phyloP scores from a whole-genome alignment of 1,284 basidiomycete species.

The Paramarasmius palmivorus region DNA sequence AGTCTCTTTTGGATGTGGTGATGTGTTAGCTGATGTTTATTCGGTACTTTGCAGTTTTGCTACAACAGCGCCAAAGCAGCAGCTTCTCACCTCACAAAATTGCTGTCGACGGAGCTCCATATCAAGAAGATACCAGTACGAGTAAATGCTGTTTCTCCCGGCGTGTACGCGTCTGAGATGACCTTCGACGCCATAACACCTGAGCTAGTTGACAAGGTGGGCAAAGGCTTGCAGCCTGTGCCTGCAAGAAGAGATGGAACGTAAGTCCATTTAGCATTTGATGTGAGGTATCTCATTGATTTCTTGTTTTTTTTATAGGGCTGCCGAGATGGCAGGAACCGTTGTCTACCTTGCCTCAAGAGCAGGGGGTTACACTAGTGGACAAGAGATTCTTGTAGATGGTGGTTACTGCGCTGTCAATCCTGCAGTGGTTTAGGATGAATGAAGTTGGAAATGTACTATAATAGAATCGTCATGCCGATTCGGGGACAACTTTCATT shows the following conservation, averaged over 20 bases:
- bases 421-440: conserved; percentile 37
- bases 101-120: conserved; percentile 75
- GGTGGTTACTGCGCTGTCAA: conserved; percentile 76
- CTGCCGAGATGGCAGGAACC: conserved; percentile 72
- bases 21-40: not conserved
- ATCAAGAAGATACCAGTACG: conserved; percentile 68
- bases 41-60: conserved; percentile 56
- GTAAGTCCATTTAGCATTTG: conserved; percentile 43
- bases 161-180: conserved; percentile 77
- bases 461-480: too few species aligned
- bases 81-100: conserved; percentile 68
- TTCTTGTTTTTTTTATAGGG: conserved; percentile 35
- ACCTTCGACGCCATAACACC: conserved; percentile 51
- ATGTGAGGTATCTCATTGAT: not conserved
- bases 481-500: too few species aligned
- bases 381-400: conserved; percentile 73
- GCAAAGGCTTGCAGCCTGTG: conserved; percentile 55
- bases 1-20: conserved; percentile 18
- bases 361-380: conserved; percentile 71
- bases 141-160: conserved; percentile 73
- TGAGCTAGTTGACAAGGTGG: conserved; percentile 53
- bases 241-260: conserved; percentile 65
- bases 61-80: conserved; percentile 83
- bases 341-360: conserved; percentile 71
- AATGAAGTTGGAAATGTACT: not conserved